Percentiles rank a stretch among this genome's conserved stretches.
Conservation (phyloP, 441 rosid species). For the Omphalea diandra region DNA sequence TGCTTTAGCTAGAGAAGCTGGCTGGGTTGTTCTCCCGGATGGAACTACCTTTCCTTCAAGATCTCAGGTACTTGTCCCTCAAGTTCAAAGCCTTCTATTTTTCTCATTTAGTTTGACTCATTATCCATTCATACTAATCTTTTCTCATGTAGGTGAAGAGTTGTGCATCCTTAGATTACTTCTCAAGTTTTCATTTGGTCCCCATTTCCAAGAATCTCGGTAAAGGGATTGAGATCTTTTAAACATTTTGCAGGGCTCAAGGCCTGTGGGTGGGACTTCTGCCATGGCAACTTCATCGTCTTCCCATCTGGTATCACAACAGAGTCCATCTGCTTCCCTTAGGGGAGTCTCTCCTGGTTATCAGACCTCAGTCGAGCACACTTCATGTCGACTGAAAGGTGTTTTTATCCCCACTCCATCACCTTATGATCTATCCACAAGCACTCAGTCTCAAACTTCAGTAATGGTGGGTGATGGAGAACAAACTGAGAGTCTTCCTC, state of each 20-base stretch:
- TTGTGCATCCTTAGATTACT: constrained; percentile 11
- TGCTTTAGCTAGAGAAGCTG: constrained; percentile 99
- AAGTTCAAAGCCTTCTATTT: constrained; percentile 9
- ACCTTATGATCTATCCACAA: constrained; percentile 56
- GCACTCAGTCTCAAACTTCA: constrained; percentile 49
- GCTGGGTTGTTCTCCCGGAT: constrained; percentile 99
- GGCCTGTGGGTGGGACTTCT: constrained; percentile 61
- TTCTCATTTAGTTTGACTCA: constrained; percentile 5
- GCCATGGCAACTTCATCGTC: constrained; percentile 51
- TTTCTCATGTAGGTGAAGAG: constrained; percentile 1
- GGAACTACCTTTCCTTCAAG: constrained; percentile 97
- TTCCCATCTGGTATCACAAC: constrained; percentile 64
- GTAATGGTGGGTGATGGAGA: constrained; percentile 58
- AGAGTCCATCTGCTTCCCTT: constrained; percentile 53
- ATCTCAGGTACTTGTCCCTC: constrained; percentile 68
- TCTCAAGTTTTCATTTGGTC: constrained; percentile 17
- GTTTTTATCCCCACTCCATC: constrained; percentile 62
- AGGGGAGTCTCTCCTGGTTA: constrained; percentile 62
- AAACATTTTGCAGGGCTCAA: constrained; percentile 60
- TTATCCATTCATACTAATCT: neutral
- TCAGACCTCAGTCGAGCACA: constrained; percentile 61
- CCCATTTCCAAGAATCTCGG: constrained; percentile 3
- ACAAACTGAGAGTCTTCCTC: constrained; percentile 46
- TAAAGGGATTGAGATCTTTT: constrained; percentile 19
- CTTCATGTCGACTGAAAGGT: constrained; percentile 74